phyloP scores from a whole-genome alignment of 768 basidiomycete genomes.

The Kwoniella mangroviensis region DNA sequence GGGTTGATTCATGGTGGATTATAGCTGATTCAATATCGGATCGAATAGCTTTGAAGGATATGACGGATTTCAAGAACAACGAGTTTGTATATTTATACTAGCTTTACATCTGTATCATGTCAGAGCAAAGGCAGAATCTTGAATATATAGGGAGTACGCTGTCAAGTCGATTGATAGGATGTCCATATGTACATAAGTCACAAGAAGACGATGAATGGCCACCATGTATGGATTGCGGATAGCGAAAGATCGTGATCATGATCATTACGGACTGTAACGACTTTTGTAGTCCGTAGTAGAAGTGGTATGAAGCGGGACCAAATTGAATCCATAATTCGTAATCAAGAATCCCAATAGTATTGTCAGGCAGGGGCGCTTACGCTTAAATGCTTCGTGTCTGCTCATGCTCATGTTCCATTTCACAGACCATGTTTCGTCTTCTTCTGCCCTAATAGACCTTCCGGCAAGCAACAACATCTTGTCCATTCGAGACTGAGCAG shows the following conservation, averaged over 20 bases:
- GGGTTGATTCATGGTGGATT: background rate
- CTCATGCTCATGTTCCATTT: background rate
- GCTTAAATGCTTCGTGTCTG: background rate
- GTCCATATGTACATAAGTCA: background rate
- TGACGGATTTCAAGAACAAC: slow-evolving; percentile 34
- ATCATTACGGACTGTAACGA: no score
- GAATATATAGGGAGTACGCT: no score
- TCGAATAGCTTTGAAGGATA: slow-evolving; percentile 21
- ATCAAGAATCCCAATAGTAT: background rate
- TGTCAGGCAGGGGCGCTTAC: slow-evolving; percentile 6
- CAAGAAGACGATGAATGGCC: background rate
- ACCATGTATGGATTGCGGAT: background rate
- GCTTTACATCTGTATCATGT: background rate
- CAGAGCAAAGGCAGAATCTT: background rate
- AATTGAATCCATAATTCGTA: background rate
- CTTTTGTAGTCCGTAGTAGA: background rate
- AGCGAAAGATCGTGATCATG: no score
- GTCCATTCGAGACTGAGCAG: no score
- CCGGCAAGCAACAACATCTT: background rate
- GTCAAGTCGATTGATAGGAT: background rate
- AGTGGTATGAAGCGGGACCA: no score
- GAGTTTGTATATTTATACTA: slow-evolving; percentile 28
- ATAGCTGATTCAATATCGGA: background rate
- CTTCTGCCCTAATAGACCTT: background rate
- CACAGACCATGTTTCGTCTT: background rate